These are phyloP conservation scores for Leishmania aethiopica DNA, from an alignment of 208 protist species.

Conservation along the genomic window DNA sequence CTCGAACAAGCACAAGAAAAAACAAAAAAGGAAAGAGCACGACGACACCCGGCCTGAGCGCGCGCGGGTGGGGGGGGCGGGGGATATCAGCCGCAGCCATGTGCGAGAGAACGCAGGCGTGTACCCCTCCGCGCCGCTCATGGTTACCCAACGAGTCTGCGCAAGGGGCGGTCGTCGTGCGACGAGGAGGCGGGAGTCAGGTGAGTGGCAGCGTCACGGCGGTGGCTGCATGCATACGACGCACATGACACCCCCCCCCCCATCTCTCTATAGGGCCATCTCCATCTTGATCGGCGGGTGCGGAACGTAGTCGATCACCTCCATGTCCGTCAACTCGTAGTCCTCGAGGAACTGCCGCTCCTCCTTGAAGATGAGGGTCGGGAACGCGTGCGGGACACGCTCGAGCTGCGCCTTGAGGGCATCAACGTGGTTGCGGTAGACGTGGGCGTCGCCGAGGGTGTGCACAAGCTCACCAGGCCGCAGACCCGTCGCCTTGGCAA, in stretches of 20 bases:
- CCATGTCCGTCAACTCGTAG: conserved; percentile 94
- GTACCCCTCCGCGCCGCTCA: no score
- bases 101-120: neutral
- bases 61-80: no score
- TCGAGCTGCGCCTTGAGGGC: conserved; percentile 94
- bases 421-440: conserved; percentile 98
- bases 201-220: neutral
- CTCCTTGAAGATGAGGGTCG: conserved; percentile 70
- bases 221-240: neutral
- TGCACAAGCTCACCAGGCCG: conserved; percentile 97
- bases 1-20: neutral
- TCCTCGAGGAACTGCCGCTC: conserved; percentile 90
- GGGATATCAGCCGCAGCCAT: neutral
- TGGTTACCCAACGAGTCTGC: neutral
- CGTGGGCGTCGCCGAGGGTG: conserved; percentile 97
- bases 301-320: conserved; percentile 95
- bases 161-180: neutral
- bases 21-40: neutral
- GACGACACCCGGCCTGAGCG: neutral
- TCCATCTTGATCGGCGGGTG: conserved; percentile 96
- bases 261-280: conserved; percentile 94
- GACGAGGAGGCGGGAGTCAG: neutral
- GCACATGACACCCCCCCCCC: neutral
- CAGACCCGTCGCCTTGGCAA: conserved; percentile 93
- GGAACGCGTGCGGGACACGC: conserved; percentile 94